These are phyloP conservation scores for Hypoxylon sp. DNA, from an alignment of 2,329 filamentous ascomycete species.

Conservation along the genomic window DNA sequence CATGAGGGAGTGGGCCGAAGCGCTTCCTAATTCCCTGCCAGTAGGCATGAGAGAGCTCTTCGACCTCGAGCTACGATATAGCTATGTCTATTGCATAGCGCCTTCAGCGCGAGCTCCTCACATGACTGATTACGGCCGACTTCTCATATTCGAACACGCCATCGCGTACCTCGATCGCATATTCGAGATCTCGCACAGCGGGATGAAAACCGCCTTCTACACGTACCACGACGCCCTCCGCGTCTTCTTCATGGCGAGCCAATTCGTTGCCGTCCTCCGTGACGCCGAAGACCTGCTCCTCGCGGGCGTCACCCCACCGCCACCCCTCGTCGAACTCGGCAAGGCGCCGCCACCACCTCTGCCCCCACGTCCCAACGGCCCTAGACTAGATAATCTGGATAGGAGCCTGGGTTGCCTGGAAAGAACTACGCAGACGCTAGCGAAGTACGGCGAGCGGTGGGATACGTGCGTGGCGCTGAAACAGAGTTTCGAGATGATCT, in stretches of 20 bases:
- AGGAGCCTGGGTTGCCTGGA: conserved; percentile 70
- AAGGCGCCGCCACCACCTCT: conserved; percentile 68
- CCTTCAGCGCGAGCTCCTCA: conserved; percentile 81
- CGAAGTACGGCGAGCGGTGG: conserved; percentile 72
- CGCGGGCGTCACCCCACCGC: conserved; percentile 63
- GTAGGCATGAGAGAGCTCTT: conserved; percentile 81
- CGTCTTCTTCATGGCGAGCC: conserved; percentile 80
- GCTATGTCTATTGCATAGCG: conserved; percentile 89
- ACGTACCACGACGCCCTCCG: conserved; percentile 91
- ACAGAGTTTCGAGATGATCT: conserved; percentile 67
- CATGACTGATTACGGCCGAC: conserved; percentile 81
- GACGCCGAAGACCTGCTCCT: conserved; percentile 71
- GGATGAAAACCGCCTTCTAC: conserved; percentile 75
- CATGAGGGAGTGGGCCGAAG: conserved; percentile 85
- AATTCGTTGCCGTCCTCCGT: conserved; percentile 73
- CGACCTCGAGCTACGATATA: conserved; percentile 90
- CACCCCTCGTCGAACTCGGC: conserved; percentile 61
- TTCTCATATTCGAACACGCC: conserved; percentile 87
- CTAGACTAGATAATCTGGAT: conserved; percentile 66
- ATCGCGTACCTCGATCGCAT: conserved; percentile 85
- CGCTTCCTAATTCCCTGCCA: conserved; percentile 77
- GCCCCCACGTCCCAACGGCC: conserved; percentile 61
- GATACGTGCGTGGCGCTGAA: conserved; percentile 68
- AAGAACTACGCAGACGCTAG: conserved; percentile 67
- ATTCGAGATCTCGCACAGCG: conserved; percentile 74